Evolutionary conservation across 1,139 yeast genomes (phyloP).

Genomic region (Hyphopichia burtonii): DNA sequence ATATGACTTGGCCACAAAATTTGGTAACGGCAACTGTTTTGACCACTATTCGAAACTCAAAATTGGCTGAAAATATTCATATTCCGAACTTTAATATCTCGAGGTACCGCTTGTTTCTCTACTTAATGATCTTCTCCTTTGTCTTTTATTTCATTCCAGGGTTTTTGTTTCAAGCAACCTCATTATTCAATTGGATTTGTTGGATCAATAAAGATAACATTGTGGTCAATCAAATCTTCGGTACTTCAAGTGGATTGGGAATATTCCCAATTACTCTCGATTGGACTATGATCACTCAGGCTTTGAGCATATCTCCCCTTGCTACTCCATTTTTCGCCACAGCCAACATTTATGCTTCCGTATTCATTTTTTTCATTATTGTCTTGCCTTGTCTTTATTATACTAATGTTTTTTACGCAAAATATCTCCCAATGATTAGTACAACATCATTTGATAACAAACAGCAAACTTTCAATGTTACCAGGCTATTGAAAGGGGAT

Average conservation of each 20-base stretch:
- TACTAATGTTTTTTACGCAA: slow-evolving; percentile 51
- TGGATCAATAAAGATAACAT: slow-evolving; percentile 33
- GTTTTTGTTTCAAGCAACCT: neutral
- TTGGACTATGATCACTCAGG: slow-evolving; percentile 49
- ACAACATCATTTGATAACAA: slow-evolving; percentile 43
- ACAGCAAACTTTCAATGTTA: slow-evolving; percentile 44
- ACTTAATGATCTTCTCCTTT: slow-evolving; percentile 15
- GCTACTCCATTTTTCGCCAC: slow-evolving; percentile 19
- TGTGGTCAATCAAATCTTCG: slow-evolving; percentile 53
- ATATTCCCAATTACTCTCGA: slow-evolving; percentile 56
- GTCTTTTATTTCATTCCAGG: slow-evolving; percentile 23
- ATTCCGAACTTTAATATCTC: slow-evolving; percentile 15
- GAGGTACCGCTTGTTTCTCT: slow-evolving; percentile 19
- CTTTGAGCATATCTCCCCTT: slow-evolving; percentile 15
- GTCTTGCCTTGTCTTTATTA: slow-evolving; percentile 49
- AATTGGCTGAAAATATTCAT: slow-evolving; percentile 13
- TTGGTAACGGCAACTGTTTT: slow-evolving; percentile 24
- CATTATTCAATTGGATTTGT: slow-evolving; percentile 17
- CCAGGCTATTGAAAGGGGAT: slow-evolving; percentile 17
- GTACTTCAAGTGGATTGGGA: slow-evolving; percentile 51
- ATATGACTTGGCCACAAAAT: slow-evolving; percentile 24
- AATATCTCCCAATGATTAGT: slow-evolving; percentile 49
- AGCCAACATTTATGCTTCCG: slow-evolving; percentile 17
- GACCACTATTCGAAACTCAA: slow-evolving; percentile 16
- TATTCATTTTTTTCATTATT: slow-evolving; percentile 39